These are phyloP conservation scores for Metschnikowia aberdeeniae DNA, from an alignment of 805 yeast genomes.

Conservation along the genomic window DNA sequence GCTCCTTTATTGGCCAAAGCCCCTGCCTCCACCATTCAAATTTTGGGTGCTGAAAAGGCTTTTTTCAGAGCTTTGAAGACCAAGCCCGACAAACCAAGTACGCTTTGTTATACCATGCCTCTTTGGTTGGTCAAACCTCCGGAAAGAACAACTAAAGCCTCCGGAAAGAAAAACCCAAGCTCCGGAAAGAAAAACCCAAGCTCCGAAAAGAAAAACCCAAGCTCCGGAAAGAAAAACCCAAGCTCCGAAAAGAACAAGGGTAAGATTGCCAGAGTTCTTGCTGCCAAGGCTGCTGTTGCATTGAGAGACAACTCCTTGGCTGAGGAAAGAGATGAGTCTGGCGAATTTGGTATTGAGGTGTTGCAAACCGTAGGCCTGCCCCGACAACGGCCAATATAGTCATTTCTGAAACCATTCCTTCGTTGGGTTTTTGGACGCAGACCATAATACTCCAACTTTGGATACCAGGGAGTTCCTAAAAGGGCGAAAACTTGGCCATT, in stretches of 20 bases:
- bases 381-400: too few relatives aligned
- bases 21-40: conserved; percentile 99
- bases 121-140: conserved; percentile 89
- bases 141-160: conserved; percentile 44
- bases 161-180: too few relatives aligned
- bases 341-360: conserved; percentile 86
- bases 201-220: too few relatives aligned
- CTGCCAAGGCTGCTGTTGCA: conserved; percentile 97
- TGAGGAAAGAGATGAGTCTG: conserved; percentile 94
- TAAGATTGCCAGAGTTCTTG: conserved; percentile 96
- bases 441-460: too few relatives aligned
- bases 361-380: too few relatives aligned
- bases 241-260: conserved; percentile 66
- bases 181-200: too few relatives aligned
- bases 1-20: conserved; percentile 66
- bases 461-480: too few relatives aligned
- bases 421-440: too few relatives aligned
- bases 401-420: too few relatives aligned
- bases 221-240: conserved; percentile 37
- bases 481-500: too few relatives aligned
- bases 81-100: conserved; percentile 93
- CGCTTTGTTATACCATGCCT: conserved; percentile 92
- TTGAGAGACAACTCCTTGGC: conserved; percentile 94
- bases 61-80: conserved; percentile 94
- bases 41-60: conserved; percentile 96